phyloP scores from a whole-genome alignment of 2,329 filamentous ascomycete species.

The Sclerotinia sclerotiorum region DNA sequence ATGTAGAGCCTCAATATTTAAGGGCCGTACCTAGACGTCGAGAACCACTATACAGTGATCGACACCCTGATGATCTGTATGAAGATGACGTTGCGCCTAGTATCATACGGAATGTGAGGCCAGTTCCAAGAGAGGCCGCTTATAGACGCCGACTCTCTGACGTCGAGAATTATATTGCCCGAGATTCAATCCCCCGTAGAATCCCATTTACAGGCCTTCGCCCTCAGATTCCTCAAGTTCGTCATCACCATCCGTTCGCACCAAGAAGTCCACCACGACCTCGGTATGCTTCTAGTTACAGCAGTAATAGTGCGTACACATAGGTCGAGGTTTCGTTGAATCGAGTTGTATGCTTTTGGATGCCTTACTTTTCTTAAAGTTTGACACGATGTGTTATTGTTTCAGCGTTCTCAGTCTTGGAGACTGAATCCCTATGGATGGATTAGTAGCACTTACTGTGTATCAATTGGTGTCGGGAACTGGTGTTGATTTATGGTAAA shows the following conservation, averaged over 20 bases:
- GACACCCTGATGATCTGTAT: conserved; percentile 6
- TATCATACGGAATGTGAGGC: not conserved
- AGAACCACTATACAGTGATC: conserved; percentile 3
- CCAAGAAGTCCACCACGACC: conserved; percentile 14
- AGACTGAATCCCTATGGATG: not conserved
- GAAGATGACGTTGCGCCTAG: conserved; percentile 4
- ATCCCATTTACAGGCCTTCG: conserved; percentile 21
- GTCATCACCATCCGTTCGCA: conserved; percentile 10
- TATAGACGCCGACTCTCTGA: conserved; percentile 18
- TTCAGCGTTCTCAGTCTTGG: not conserved
- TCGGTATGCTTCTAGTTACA: conserved; percentile 21
- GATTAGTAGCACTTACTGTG: not conserved
- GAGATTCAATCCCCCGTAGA: not conserved
- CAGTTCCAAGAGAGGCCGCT: conserved; percentile 12
- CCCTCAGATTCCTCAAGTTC: conserved; percentile 13
- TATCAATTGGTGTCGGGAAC: not conserved
- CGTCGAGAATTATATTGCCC: conserved; percentile 10
- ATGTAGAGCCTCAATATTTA: conserved; percentile 10
- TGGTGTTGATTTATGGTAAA: not conserved
- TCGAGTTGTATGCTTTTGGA: not conserved
- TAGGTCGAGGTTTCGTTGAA: not conserved
- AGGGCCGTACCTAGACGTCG: conserved; percentile 22
- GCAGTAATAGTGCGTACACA: conserved; percentile 6
- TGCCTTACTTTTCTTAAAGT: not conserved
- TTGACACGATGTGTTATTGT: not conserved